Conservation (phyloP, 306 rosid genomes). For the Rosa persica region DNA sequence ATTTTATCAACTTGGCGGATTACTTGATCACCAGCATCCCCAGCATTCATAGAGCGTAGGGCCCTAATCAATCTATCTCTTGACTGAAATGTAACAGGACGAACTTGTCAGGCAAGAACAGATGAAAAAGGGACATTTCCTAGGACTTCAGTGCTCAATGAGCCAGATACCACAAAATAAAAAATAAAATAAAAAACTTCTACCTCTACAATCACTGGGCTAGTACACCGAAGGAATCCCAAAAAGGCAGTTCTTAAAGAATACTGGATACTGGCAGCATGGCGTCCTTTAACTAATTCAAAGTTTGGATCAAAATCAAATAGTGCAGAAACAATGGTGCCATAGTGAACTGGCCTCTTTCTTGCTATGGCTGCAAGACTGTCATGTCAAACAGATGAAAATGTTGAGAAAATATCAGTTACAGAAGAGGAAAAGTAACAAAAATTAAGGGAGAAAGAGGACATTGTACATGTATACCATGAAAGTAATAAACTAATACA, state of each 20-base stretch:
- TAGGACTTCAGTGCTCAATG: slow-evolving; percentile 14
- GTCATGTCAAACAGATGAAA: slow-evolving; percentile 47
- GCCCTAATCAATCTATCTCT: slow-evolving; percentile 80
- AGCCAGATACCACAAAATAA: background rate
- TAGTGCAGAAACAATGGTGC: slow-evolving; percentile 59
- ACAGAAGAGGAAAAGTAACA: background rate
- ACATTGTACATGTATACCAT: background rate
- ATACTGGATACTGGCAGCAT: slow-evolving; percentile 74
- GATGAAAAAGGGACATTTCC: slow-evolving; percentile 23
- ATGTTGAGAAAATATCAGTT: background rate
- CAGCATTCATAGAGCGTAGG: slow-evolving; percentile 88
- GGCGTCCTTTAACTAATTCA: slow-evolving; percentile 68
- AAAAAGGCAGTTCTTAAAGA: slow-evolving; percentile 85
- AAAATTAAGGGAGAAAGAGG: background rate
- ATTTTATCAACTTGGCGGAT: slow-evolving; percentile 89
- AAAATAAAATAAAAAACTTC: slow-evolving; percentile 12
- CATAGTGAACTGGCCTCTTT: slow-evolving; percentile 76
- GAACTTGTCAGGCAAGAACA: slow-evolving; percentile 32
- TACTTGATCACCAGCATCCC: slow-evolving; percentile 95
- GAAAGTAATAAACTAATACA: background rate
- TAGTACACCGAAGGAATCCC: slow-evolving; percentile 89
- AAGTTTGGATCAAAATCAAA: slow-evolving; percentile 76
- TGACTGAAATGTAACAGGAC: slow-evolving; percentile 50
- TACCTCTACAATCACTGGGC: slow-evolving; percentile 82
- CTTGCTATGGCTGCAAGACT: slow-evolving; percentile 90